Percentiles rank a stretch among this genome's conserved stretches.
Evolutionary conservation across 139 green algal genomes (phyloP).

Genomic region (Haematococcus lacustris): DNA sequence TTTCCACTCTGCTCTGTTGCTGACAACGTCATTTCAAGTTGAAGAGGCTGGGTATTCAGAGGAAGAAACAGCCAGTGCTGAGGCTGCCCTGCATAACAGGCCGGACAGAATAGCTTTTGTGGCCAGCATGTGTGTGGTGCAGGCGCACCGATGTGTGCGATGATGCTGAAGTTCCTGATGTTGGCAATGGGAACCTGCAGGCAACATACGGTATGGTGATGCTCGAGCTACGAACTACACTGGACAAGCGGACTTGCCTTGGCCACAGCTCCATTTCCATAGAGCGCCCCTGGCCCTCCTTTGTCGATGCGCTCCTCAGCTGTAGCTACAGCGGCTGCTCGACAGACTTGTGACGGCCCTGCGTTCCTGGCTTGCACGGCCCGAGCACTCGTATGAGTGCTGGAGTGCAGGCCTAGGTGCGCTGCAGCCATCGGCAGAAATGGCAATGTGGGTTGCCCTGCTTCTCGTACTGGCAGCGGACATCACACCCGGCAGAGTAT

Average conservation of each 20-base stretch:
- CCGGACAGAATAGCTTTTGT: too few relatives aligned
- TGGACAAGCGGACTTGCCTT: conserved; percentile 10
- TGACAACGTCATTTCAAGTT: too few relatives aligned
- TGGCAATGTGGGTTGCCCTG: too few relatives aligned
- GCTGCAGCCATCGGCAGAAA: too few relatives aligned
- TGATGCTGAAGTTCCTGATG: conserved; percentile 81
- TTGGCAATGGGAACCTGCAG: conserved; percentile 32
- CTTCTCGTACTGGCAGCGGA: too few relatives aligned
- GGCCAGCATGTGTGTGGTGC: too few relatives aligned
- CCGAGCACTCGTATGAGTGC: background rate
- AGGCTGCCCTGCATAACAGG: too few relatives aligned
- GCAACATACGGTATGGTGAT: background rate
- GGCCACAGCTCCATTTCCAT: conserved; percentile 9
- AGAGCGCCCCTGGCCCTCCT: conserved; percentile 12
- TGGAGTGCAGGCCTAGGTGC: background rate
- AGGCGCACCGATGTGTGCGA: conserved; percentile 83
- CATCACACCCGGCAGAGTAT: too few relatives aligned
- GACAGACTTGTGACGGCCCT: background rate
- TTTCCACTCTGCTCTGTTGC: too few relatives aligned
- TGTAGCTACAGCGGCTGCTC: background rate
- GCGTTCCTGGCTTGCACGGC: background rate
- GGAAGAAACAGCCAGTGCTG: too few relatives aligned
- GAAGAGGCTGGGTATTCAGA: too few relatives aligned
- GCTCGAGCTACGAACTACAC: background rate
- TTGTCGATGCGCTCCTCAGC: background rate